Evolutionary conservation across 169 alveolate genomes (phyloP), one percentile per base, ranked within the genome.

Genomic region (Sarcocystis neurona): DNA sequence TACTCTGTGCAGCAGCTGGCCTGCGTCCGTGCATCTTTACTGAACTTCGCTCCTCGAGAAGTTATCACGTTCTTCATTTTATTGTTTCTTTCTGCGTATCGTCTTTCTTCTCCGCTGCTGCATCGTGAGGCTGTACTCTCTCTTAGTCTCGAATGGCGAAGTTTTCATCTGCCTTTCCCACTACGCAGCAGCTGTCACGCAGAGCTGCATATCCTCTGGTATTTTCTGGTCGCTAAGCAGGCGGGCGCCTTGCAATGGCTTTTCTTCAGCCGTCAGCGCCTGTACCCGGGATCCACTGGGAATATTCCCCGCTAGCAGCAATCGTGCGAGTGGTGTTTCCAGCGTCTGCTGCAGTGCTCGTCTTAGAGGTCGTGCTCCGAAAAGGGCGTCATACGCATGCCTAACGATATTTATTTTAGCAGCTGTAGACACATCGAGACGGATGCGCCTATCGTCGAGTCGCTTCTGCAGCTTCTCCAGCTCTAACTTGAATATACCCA

Each of bases 321-420:
- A 92, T 15, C 84, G 70, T 12, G 97, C 96, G 78, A 95, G 89
- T 48, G 90, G 96, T 2, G 96, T 88, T 85, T 94, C 97, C 30
- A 95, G 80, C 68, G 93, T 93, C 20, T 95, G 88, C 70, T 95
- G 97, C 12, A 95, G 92, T 37, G 95, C 94, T 34, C 97, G 91
- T 27, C 79, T 8, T 30, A 88, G 79, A 20, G 87, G 92, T 20
- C 92, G 60, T 39, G 92, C 92, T 30, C 92, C 92, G 78, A 79
- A 88, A 41, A 47, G 50, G n/a, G 92, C 84, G 58, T 80, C 87
- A 78, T 47, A 88, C 23, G 85, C 92, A 6, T 37, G 60, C 34
- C 30, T 2, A 20, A 53, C 88, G 44, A 88, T 56, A n/a, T 41
- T 48, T 23, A 0, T 48, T 39, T 50, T 70, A 3, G 79, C 58